Evolutionary conservation across 176 grass and related monocot species (phyloP), one percentile per base, ranked within the genome.

Genomic region (Aegilops tauschii): DNA sequence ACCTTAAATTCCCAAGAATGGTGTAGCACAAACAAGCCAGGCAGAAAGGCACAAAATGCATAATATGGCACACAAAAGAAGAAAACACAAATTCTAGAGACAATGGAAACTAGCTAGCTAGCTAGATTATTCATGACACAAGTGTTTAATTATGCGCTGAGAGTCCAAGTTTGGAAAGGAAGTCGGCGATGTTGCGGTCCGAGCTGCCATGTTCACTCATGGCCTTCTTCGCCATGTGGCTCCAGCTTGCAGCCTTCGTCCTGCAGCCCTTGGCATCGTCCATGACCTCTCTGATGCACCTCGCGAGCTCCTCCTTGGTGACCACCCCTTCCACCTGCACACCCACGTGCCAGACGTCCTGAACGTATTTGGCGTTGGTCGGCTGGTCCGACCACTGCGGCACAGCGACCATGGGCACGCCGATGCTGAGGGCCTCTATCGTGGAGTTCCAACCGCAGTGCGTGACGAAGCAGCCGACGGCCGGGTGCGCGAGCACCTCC

Each of bases 371-470:
- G 27, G 93, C 93, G 36, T 95, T 93, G 17, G 62, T 92, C 0
- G 89, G 59, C 82, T 97, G 91, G 64, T 97, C 91, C 1, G 95
- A 88, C 87, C 87, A 94, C 5, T 97, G 50, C 30, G 92, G 89
- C 88, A 91, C 59, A 5, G 77, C 90, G 40, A 91, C 84, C 77
- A 91, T 67, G 6, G 75, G 85, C 61, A 89, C 80, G 0, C 82
- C 85, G 4, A 70, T 12, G 25, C 56, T 76, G 2, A 90, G 36
- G 37, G 49, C 85, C 73, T 87, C 89, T 31, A 86, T 0, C 0
- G 91, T 95, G 0, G 95, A 97, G 82, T 97, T 97, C 91, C 95
- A 95, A 1, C 93, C 91, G 6, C 93, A 92, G 67, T 95, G 95
- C 7, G 91, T 93, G 17, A 94, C 23, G 63, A 97, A 97, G 36